A percentile compares a stretch with the other conserved stretches of the same genome.
These are phyloP conservation scores for Aspergillus ruber DNA, from an alignment of 2,329 filamentous ascomycete genomes.

Conservation along the genomic window DNA sequence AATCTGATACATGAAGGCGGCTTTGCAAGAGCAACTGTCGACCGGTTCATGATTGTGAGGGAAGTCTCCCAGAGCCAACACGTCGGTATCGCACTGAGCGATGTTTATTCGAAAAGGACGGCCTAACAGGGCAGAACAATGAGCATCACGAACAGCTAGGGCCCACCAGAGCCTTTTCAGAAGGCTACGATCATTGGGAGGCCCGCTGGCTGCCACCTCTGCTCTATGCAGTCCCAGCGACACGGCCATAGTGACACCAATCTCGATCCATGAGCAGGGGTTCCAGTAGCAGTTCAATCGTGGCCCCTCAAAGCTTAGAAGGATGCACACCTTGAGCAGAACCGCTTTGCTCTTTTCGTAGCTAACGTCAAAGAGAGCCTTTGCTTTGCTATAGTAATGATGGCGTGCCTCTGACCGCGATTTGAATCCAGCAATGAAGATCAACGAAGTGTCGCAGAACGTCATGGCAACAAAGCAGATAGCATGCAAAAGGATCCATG, in stretches of 20 bases:
- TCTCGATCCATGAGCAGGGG: constrained; percentile 3
- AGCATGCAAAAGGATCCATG: constrained; percentile 1
- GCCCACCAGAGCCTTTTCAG: neutral
- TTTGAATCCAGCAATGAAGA: neutral
- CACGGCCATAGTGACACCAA: constrained; percentile 1
- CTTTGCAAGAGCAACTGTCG: too few relatives aligned
- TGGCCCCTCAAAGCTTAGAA: constrained; percentile 1
- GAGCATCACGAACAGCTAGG: constrained; percentile 1
- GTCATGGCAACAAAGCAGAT: constrained; percentile 1
- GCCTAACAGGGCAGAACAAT: neutral
- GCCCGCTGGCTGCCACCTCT: neutral
- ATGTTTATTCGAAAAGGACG: constrained; percentile 2
- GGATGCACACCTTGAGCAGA: neutral
- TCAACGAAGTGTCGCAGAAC: neutral
- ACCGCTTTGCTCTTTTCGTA: constrained; percentile 1
- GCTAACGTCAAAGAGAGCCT: constrained; percentile 1
- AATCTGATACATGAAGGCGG: neutral
- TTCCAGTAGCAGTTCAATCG: constrained; percentile 2
- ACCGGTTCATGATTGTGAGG: neutral
- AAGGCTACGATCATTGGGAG: neutral
- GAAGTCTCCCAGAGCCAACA: constrained; percentile 1
- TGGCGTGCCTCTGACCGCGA: constrained; percentile 1
- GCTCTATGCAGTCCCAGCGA: constrained; percentile 1
- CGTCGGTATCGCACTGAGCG: constrained; percentile 1
- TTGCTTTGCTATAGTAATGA: neutral